Base-by-base conservation (phyloP, 2,329 filamentous ascomycete genomes). In the Fusarium hostae region DNA sequence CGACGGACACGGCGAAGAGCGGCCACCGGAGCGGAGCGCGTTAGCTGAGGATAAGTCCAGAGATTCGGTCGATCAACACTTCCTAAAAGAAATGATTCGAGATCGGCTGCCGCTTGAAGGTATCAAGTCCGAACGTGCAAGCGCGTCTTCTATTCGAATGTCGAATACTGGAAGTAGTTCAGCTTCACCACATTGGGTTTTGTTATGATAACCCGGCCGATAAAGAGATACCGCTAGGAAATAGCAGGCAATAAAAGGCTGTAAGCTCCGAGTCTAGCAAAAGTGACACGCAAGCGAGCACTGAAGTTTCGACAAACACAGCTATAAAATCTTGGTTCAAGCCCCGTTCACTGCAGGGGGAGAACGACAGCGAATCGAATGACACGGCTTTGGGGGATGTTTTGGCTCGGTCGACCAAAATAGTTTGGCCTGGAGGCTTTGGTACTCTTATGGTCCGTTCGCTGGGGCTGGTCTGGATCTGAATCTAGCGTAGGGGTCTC, bases 341-440 rank as follows among this genome's bases (percentile, higher is more conserved):
- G 44, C 41, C 43, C 39, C 45, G 39, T 52, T 26, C 24, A 59
- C 24, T 32, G 48, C 41, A 50, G 63, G 48, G 47, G 48, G 45
- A 54, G 52, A 28, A 54, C 57, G 50, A 32, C 34, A 67, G 55
- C 67, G 67, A 76, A 75, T 75, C 67, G 64, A 75, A 74, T 75
- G 71, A 70, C 71, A 73, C 71, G 58, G 57, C 69, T 67, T 58
- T 57, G 60, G 54, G 54, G 63, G 71, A 56, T 56, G 51, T 48
- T 66, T 57, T 30, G 60, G 55, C 62, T 76, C 75, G 75, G 75
- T 76, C 73, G 67, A 73, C 74, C 56, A 74, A 76, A 73, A 57
- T 63, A 72, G 74, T 60, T 66, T 76, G 74, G 75, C 30, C 51
- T 41, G 45, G 34, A 44, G 43, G 61, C 63, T 66, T 66, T 59